A percentile compares a stretch with the other conserved stretches of the same genome.
Evolutionary conservation across 2,329 filamentous ascomycete species (phyloP).

Genomic region (Diaporthe sp.): DNA sequence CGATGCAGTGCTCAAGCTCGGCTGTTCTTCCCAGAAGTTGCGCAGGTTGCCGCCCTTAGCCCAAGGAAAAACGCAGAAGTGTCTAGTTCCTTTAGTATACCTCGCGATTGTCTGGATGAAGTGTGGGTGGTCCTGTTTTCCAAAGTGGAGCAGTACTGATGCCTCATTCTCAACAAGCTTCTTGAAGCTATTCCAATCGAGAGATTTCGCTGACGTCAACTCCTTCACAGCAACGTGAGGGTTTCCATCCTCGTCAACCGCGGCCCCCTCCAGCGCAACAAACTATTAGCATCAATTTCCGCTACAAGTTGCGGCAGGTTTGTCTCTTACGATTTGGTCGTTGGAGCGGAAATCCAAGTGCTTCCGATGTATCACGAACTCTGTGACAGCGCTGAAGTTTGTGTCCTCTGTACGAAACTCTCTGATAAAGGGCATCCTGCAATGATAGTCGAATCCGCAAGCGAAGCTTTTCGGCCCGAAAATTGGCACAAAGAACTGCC

Average conservation of each 20-base stretch:
- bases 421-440: not conserved
- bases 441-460: not conserved
- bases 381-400: not conserved
- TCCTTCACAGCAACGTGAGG: not conserved
- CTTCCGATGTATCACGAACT: not conserved
- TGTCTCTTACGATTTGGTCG: not conserved
- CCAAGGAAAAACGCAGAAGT: not conserved
- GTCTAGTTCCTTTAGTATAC: not conserved
- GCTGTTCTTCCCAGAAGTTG: not conserved
- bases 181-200: not conserved
- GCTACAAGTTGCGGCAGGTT: not conserved
- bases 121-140: not conserved
- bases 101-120: not conserved
- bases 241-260: not conserved
- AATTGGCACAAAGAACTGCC: not conserved
- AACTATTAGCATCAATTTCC: too few species aligned
- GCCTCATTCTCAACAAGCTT: not conserved
- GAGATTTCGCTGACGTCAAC: not conserved
- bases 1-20: not conserved
- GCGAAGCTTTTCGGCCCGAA: not conserved
- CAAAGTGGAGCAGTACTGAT: not conserved
- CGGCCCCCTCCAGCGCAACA: not conserved
- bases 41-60: not conserved
- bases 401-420: not conserved
- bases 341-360: not conserved